A percentile compares a stretch with the other conserved stretches of the same genome.
Conservation (phyloP, 2,329 filamentous ascomycete species). For the Epichloe scottii region DNA sequence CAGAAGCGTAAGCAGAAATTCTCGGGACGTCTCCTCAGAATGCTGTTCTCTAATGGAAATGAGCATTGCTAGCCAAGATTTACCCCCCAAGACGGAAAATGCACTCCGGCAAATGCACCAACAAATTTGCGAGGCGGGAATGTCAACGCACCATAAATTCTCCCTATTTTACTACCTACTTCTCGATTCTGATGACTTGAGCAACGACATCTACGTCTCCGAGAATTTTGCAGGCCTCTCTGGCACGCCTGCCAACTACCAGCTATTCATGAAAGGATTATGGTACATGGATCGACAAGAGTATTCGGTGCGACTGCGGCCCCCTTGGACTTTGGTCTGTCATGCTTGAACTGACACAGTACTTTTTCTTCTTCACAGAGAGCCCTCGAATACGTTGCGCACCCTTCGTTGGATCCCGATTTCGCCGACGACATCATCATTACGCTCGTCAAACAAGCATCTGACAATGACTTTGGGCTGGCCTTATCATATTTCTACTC, state of each 20-base stretch:
- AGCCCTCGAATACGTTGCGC: slow-evolving; percentile 64
- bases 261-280: slow-evolving; percentile 68
- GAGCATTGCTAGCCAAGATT: slow-evolving; percentile 33
- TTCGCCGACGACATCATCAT: slow-evolving; percentile 74
- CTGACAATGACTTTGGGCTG: slow-evolving; percentile 47
- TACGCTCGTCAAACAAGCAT: slow-evolving; percentile 49
- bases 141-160: slow-evolving; percentile 65
- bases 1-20: slow-evolving; percentile 41
- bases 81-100: slow-evolving; percentile 62
- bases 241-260: slow-evolving; percentile 62
- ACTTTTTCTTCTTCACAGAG: slow-evolving; percentile 24
- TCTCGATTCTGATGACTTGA: slow-evolving; percentile 53
- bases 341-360: background rate
- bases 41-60: background rate
- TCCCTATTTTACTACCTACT: slow-evolving; percentile 76
- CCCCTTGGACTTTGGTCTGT: background rate
- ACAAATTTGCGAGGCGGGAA: slow-evolving; percentile 50
- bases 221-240: slow-evolving; percentile 47
- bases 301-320: slow-evolving; percentile 38
- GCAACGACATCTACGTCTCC: slow-evolving; percentile 37
- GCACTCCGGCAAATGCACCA: slow-evolving; percentile 58
- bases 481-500: slow-evolving; percentile 70
- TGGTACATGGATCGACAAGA: slow-evolving; percentile 68
- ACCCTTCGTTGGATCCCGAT: slow-evolving; percentile 67
- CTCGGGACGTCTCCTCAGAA: background rate